Percentiles rank a stretch among this genome's conserved stretches.
Evolutionary conservation across 805 yeast species (phyloP).

Genomic region (Cyberlindnera euphorbiae): DNA sequence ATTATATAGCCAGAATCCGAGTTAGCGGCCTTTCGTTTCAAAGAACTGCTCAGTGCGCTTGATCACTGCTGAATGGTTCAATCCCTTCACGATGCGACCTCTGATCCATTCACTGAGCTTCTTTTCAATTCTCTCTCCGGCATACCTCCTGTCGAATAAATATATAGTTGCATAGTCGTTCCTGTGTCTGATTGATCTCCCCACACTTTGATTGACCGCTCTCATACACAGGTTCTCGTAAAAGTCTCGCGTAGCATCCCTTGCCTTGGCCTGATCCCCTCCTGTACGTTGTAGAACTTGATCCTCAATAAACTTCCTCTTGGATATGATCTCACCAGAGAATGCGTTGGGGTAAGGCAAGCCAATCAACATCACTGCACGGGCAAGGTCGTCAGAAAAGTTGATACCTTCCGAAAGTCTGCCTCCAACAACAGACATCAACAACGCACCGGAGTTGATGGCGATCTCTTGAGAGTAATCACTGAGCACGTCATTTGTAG

Average conservation of each 20-base stretch:
- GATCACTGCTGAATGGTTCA: constrained; percentile 17
- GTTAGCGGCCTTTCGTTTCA: no score
- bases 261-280: constrained; percentile 38
- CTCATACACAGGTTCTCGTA: constrained; percentile 87
- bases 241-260: constrained; percentile 45
- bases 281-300: constrained; percentile 46
- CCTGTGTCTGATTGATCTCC: constrained; percentile 83
- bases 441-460: constrained; percentile 49
- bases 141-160: constrained; percentile 64
- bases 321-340: constrained; percentile 78
- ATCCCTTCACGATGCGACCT: constrained; percentile 30
- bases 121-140: constrained; percentile 37
- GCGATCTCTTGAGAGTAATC: constrained; percentile 45
- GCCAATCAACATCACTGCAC: constrained; percentile 84
- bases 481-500: constrained; percentile 42
- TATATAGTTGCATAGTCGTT: constrained; percentile 76
- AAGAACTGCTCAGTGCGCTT: constrained; percentile 20
- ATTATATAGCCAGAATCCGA: no score
- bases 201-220: constrained; percentile 88
- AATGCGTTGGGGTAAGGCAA: constrained; percentile 83
- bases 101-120: constrained; percentile 77
- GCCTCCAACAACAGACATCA: constrained; percentile 89
- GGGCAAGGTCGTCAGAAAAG: constrained; percentile 80
- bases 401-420: constrained; percentile 91
- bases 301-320: constrained; percentile 56